Percentiles rank a stretch among this genome's conserved stretches.
Evolutionary conservation across 306 rosid species (phyloP).

Genomic region (Prinsepia uniflora): DNA sequence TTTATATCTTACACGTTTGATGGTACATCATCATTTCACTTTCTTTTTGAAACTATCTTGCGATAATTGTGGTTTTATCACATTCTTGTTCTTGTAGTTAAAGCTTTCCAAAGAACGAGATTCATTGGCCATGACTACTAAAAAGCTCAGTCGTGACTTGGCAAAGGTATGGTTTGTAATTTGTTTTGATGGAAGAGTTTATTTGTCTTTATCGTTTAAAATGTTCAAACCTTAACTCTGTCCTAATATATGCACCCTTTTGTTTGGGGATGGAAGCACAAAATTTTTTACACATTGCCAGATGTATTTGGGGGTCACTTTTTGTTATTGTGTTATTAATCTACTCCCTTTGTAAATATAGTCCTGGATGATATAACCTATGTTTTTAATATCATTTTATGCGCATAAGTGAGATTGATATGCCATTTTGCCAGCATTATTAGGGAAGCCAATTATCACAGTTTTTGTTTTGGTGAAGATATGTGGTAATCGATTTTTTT

Average conservation of each 20-base stretch:
- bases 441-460: neutral
- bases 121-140: slow-evolving; percentile 57
- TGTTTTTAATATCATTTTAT: neutral
- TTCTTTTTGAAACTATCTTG: slow-evolving; percentile 8
- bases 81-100: slow-evolving; percentile 39
- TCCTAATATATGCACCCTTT: neutral
- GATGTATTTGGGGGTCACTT: neutral
- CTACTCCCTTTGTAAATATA: neutral
- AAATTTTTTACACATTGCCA: neutral
- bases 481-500: neutral
- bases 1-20: neutral
- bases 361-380: neutral
- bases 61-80: slow-evolving; percentile 6
- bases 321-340: neutral
- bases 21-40: neutral
- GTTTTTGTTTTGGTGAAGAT: neutral
- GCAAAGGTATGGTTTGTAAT: slow-evolving; percentile 50
- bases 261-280: neutral
- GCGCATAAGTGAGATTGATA: neutral
- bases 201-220: neutral
- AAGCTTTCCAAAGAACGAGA: slow-evolving; percentile 70
- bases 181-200: neutral
- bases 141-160: slow-evolving; percentile 77
- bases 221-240: neutral
- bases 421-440: neutral